Evolutionary conservation across 768 basidiomycete genomes (phyloP).

Genomic region (Pleurotus djamor): DNA sequence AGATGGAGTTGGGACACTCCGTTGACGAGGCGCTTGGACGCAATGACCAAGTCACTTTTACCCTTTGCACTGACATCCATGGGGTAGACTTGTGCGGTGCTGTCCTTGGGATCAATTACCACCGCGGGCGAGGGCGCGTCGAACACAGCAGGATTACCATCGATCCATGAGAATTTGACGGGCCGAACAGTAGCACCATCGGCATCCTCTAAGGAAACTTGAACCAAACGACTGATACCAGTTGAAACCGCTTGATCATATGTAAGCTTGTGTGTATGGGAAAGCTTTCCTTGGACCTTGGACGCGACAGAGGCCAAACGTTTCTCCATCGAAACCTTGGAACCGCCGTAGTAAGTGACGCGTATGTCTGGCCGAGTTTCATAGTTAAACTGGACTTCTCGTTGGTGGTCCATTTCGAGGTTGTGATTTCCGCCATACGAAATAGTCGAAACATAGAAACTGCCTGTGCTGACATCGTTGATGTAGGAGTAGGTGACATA

Average conservation of each 20-base stretch:
- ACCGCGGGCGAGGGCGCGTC: neutral
- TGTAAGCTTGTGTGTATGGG: neutral
- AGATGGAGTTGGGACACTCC: neutral
- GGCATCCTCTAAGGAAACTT: slow-evolving; percentile 6
- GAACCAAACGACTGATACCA: neutral
- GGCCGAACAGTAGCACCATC: slow-evolving; percentile 8
- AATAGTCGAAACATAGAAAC: neutral
- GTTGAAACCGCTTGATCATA: neutral
- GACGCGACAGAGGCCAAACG: neutral
- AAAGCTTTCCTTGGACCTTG: neutral
- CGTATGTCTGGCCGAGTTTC: neutral
- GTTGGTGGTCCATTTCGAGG: neutral
- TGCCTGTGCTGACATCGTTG: neutral
- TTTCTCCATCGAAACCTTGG: neutral
- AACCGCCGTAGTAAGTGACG: neutral
- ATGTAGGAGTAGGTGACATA: slow-evolving; percentile 7
- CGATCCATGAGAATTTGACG: slow-evolving; percentile 9
- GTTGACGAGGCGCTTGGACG: neutral
- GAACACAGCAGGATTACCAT: slow-evolving; percentile 9
- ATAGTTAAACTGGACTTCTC: neutral
- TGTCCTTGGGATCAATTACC: neutral
- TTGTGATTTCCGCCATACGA: slow-evolving; percentile 1
- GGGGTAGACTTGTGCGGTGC: neutral
- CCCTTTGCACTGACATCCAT: neutral
- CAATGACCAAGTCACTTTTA: neutral